Evolutionary conservation across 2,329 filamentous ascomycete genomes (phyloP).

Genomic region (Coleophoma crateriformis): DNA sequence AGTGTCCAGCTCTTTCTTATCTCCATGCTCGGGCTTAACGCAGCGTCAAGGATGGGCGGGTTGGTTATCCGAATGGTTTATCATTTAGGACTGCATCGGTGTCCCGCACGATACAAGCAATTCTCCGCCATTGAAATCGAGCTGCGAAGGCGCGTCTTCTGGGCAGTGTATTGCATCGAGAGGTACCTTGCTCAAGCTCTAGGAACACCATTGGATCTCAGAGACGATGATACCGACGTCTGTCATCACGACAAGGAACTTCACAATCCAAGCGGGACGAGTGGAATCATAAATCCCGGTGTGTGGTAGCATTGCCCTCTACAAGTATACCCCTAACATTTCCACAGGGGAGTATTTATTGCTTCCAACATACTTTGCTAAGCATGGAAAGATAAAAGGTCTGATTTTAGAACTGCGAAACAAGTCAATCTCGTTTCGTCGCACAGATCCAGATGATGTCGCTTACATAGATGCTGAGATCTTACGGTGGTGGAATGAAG

Average conservation of each 20-base stretch:
- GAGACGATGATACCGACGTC: slow-evolving; percentile 53
- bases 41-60: slow-evolving; percentile 49
- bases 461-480: slow-evolving; percentile 35
- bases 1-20: slow-evolving; percentile 48
- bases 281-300: no score
- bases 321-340: no score
- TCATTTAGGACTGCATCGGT: slow-evolving; percentile 53
- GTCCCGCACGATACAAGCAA: slow-evolving; percentile 44
- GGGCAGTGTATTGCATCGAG: slow-evolving; percentile 50
- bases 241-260: slow-evolving; percentile 45
- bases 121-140: slow-evolving; percentile 40
- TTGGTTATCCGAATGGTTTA: slow-evolving; percentile 49
- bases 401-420: slow-evolving; percentile 41
- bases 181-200: slow-evolving; percentile 50
- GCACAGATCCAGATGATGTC: slow-evolving; percentile 30
- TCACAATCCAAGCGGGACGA: slow-evolving; percentile 23
- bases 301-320: no score
- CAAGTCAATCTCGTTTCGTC: slow-evolving; percentile 34
- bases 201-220: slow-evolving; percentile 47
- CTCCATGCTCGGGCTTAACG: slow-evolving; percentile 50
- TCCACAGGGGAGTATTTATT: slow-evolving; percentile 21
- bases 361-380: slow-evolving; percentile 30
- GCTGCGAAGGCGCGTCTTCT: slow-evolving; percentile 47
- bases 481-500: slow-evolving; percentile 40
- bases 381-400: slow-evolving; percentile 36